These are phyloP conservation scores for Glycine latifolia DNA, from an alignment of 306 rosid species.

Conservation along the genomic window DNA sequence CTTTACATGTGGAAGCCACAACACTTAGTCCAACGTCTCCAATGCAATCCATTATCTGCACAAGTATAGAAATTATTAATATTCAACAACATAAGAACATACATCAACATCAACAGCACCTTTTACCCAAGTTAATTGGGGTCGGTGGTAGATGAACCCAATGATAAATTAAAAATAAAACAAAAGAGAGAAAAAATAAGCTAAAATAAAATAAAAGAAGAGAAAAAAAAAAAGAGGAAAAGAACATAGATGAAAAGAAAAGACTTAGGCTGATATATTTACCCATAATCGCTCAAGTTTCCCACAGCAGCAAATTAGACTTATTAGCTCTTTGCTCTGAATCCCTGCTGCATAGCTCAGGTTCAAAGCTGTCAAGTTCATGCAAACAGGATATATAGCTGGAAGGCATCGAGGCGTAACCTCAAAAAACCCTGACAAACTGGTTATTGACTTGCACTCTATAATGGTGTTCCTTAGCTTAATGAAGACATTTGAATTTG, in stretches of 20 bases:
- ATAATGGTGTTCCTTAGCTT: background rate
- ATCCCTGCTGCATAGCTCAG: conserved; percentile 31
- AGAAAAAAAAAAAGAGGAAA: too few species aligned
- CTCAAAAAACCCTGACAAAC: conserved; percentile 23
- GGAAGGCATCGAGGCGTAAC: background rate
- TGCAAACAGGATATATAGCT: conserved; percentile 6
- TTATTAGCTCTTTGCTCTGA: background rate
- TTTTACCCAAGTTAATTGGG: too few species aligned
- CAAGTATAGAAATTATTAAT: background rate
- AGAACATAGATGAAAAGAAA: background rate
- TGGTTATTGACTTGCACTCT: conserved; percentile 23
- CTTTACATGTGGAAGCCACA: conserved; percentile 25
- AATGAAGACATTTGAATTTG: background rate
- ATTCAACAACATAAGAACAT: conserved; percentile 1
- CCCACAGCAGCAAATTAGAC: background rate
- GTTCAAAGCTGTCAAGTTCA: conserved; percentile 11
- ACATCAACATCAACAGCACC: too few species aligned
- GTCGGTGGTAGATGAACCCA: too few species aligned
- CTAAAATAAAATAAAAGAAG: too few species aligned
- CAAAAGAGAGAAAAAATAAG: too few species aligned
- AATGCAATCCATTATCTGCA: conserved; percentile 28
- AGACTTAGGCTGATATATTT: background rate
- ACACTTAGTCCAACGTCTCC: background rate
- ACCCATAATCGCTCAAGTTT: conserved; percentile 32
- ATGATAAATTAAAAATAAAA: too few species aligned